These are phyloP conservation scores for Leishmania tropica DNA, from an alignment of 208 protist genomes.

Conservation along the genomic window DNA sequence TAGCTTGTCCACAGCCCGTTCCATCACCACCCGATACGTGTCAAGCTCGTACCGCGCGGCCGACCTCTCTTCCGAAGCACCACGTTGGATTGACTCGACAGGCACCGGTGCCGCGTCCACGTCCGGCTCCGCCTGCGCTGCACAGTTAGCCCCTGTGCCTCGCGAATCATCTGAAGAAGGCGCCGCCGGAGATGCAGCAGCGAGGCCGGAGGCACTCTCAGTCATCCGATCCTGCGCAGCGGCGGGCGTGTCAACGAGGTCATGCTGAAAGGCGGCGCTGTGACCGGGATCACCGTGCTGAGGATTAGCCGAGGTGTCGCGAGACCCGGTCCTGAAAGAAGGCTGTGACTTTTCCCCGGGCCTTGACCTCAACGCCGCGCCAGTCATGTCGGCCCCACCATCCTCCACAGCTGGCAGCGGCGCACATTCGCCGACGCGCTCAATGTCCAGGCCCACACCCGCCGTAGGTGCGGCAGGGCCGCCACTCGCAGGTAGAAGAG, in stretches of 20 bases:
- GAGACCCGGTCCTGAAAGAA: neutral
- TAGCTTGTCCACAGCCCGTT: conserved; percentile 50
- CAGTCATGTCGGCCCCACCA: no score
- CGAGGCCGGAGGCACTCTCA: neutral
- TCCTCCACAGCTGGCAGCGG: neutral
- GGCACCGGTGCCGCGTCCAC: neutral
- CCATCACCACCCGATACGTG: conserved; percentile 61
- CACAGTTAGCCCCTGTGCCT: neutral
- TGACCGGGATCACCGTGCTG: neutral
- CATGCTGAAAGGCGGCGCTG: neutral
- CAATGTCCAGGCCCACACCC: neutral
- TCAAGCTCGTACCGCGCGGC: conserved; percentile 48
- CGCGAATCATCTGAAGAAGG: neutral
- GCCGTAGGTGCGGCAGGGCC: no score
- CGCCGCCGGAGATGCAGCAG: neutral
- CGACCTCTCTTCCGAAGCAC: conserved; percentile 14
- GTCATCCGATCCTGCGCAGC: neutral
- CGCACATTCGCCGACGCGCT: neutral
- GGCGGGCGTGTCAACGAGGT: conserved; percentile 11
- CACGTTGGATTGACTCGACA: conserved; percentile 22
- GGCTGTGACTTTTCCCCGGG: neutral
- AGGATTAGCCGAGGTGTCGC: neutral
- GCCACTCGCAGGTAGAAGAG: neutral
- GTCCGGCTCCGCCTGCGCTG: neutral
- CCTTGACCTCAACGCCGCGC: neutral